phyloP scores from a whole-genome alignment of 306 rosid species.

The Prosopis cineraria region DNA sequence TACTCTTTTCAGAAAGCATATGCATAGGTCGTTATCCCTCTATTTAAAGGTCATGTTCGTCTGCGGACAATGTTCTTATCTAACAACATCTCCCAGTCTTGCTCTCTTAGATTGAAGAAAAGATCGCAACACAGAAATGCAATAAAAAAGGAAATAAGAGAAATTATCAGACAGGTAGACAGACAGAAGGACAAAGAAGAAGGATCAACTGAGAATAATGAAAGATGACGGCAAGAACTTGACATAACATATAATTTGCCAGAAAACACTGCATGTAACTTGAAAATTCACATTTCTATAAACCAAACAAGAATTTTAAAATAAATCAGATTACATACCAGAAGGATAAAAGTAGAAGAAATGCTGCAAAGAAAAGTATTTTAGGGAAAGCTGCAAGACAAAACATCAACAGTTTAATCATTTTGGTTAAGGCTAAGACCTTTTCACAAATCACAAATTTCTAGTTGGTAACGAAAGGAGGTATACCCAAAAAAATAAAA shows the following conservation, averaged over 20 bases:
- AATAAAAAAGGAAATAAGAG: neutral
- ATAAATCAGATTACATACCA: conserved; percentile 70
- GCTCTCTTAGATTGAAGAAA: conserved; percentile 20
- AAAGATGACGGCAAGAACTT: conserved; percentile 18
- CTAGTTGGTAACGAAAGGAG: conserved; percentile 31
- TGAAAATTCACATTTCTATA: conserved; percentile 1
- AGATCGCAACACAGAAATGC: conserved; percentile 3
- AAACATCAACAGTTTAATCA: conserved; percentile 41
- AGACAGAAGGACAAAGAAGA: conserved; percentile 8
- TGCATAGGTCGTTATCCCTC: conserved; percentile 2
- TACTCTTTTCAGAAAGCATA: neutral
- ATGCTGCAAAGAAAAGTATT: conserved; percentile 84
- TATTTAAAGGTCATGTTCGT: conserved; percentile 10
- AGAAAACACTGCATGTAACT: conserved; percentile 19
- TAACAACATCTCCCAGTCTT: conserved; percentile 6
- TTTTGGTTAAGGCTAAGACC: conserved; percentile 27
- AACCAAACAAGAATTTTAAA: conserved; percentile 28
- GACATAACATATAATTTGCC: conserved; percentile 3
- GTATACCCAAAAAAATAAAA: conserved; percentile 85
- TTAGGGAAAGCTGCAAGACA: conserved; percentile 90
- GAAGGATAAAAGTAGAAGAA: conserved; percentile 96
- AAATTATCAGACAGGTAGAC: conserved; percentile 15
- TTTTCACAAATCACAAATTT: conserved; percentile 1
- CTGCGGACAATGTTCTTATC: conserved; percentile 22
- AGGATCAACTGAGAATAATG: neutral